These are phyloP conservation scores for Onygenales sp. DNA, from an alignment of 2,329 filamentous ascomycete species.

Conservation along the genomic window DNA sequence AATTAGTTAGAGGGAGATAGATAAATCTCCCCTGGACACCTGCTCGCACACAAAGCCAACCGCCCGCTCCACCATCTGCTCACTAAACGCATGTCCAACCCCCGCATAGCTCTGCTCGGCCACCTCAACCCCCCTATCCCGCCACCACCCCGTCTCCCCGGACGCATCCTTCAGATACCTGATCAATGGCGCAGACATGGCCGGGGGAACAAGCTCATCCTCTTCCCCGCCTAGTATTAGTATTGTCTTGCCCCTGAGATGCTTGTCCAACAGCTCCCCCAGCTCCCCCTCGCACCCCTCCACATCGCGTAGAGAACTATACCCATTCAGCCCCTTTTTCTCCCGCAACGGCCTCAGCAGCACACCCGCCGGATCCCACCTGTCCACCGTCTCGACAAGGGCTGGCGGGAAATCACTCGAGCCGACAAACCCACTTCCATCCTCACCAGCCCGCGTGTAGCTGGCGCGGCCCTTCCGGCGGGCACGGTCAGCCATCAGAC, in stretches of 20 bases:
- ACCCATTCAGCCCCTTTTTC: slow-evolving; percentile 25
- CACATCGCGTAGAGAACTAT: too few species aligned
- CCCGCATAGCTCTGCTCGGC: slow-evolving; percentile 48
- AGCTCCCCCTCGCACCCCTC: slow-evolving; percentile 8
- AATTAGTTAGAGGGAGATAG: neutral
- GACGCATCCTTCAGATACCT: slow-evolving; percentile 42
- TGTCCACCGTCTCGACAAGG: slow-evolving; percentile 53
- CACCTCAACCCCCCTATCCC: slow-evolving; percentile 40
- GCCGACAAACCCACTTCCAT: slow-evolving; percentile 56
- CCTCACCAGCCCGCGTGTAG: slow-evolving; percentile 45
- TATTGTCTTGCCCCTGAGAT: slow-evolving; percentile 41
- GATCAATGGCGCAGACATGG: slow-evolving; percentile 46
- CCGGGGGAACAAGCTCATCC: slow-evolving; percentile 53
- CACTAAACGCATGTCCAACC: slow-evolving; percentile 49
- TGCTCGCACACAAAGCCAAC: slow-evolving; percentile 42
- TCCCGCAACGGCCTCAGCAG: slow-evolving; percentile 50
- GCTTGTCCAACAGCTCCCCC: slow-evolving; percentile 30
- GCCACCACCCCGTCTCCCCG: slow-evolving; percentile 34
- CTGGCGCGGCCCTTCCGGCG: slow-evolving; percentile 54
- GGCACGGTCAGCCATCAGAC: slow-evolving; percentile 75
- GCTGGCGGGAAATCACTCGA: slow-evolving; percentile 65
- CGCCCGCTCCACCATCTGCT: slow-evolving; percentile 45
- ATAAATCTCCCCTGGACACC: slow-evolving; percentile 9
- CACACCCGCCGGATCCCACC: slow-evolving; percentile 64
- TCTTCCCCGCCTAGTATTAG: slow-evolving; percentile 45